A percentile compares a stretch with the other conserved stretches of the same genome.
Conservation (phyloP, 1,139 yeast genomes). For the Yamadazyma atlantica region DNA sequence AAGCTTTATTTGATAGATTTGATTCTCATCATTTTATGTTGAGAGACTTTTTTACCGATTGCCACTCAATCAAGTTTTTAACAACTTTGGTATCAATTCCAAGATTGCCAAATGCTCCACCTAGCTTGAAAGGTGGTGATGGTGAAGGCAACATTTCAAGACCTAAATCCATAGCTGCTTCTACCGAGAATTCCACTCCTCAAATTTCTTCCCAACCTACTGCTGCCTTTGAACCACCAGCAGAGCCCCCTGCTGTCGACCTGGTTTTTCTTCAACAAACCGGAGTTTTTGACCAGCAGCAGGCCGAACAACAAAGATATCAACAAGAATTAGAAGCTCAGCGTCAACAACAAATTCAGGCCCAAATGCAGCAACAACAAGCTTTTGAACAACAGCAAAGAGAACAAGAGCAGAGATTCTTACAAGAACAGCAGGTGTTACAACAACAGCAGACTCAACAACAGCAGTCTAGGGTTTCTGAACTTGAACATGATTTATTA, state of each 20-base stretch:
- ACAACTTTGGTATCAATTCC: constrained; percentile 87
- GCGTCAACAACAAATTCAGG: constrained; percentile 49
- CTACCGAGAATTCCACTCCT: constrained; percentile 20
- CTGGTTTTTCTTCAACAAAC: constrained; percentile 49
- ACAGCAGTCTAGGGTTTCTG: constrained; percentile 77
- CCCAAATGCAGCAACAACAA: constrained; percentile 55
- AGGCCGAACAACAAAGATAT: constrained; percentile 69
- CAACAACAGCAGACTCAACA: constrained; percentile 74
- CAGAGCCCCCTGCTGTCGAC: constrained; percentile 43
- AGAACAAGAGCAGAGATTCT: constrained; percentile 54
- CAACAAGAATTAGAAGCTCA: constrained; percentile 56
- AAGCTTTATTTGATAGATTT: constrained; percentile 71
- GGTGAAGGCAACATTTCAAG: constrained; percentile 37
- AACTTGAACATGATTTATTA: constrained; percentile 77
- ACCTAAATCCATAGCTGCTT: constrained; percentile 33
- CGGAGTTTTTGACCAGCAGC: constrained; percentile 43
- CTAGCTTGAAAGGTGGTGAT: constrained; percentile 62
- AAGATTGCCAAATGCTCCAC: constrained; percentile 63
- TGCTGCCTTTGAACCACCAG: constrained; percentile 23
- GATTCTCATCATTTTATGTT: constrained; percentile 78
- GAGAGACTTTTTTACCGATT: constrained; percentile 86
- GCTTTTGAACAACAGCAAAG: constrained; percentile 70
- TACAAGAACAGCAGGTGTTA: constrained; percentile 58
- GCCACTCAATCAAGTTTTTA: constrained; percentile 80
- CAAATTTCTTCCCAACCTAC: constrained; percentile 38